Percentiles rank a stretch among this genome's conserved stretches.
Conservation (phyloP, 306 rosid species). For the Elaeagnus macrophylla region DNA sequence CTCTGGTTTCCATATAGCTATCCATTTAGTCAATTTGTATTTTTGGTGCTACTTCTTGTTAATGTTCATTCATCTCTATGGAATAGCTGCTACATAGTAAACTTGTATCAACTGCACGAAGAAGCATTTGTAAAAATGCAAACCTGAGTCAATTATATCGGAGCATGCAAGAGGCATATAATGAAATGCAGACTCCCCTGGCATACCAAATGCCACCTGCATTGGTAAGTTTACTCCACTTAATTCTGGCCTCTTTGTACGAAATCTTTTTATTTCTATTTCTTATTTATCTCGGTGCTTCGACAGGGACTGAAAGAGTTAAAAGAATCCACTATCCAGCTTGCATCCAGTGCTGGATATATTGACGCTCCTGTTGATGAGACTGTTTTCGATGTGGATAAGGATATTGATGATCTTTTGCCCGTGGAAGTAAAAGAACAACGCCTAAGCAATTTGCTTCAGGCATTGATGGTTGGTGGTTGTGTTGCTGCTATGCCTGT, state of each 20-base stretch:
- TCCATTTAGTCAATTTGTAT: background rate
- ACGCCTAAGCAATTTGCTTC: conserved; percentile 86
- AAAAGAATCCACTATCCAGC: conserved; percentile 73
- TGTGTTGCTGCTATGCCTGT: conserved; percentile 96
- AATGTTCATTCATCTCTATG: conserved; percentile 19
- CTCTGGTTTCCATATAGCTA: too few species aligned
- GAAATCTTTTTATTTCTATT: conserved; percentile 9
- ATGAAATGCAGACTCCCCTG: conserved; percentile 86
- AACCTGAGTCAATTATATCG: conserved; percentile 73
- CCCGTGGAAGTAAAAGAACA: conserved; percentile 92
- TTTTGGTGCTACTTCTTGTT: conserved; percentile 6
- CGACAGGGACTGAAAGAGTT: conserved; percentile 70
- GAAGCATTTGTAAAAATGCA: conserved; percentile 53
- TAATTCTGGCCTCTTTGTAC: conserved; percentile 8
- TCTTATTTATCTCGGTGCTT: conserved; percentile 15
- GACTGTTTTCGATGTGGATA: conserved; percentile 69
- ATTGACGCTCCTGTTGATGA: conserved; percentile 88
- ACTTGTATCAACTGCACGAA: conserved; percentile 68
- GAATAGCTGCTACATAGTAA: conserved; percentile 68
- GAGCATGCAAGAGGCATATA: conserved; percentile 77
- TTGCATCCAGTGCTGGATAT: conserved; percentile 67
- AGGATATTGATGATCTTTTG: conserved; percentile 85
- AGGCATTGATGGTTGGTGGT: conserved; percentile 65
- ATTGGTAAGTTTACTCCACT: conserved; percentile 41
- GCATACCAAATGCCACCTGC: conserved; percentile 72